Evolutionary conservation across 2,329 filamentous ascomycete genomes (phyloP).

Genomic region (Fusarium sp.): DNA sequence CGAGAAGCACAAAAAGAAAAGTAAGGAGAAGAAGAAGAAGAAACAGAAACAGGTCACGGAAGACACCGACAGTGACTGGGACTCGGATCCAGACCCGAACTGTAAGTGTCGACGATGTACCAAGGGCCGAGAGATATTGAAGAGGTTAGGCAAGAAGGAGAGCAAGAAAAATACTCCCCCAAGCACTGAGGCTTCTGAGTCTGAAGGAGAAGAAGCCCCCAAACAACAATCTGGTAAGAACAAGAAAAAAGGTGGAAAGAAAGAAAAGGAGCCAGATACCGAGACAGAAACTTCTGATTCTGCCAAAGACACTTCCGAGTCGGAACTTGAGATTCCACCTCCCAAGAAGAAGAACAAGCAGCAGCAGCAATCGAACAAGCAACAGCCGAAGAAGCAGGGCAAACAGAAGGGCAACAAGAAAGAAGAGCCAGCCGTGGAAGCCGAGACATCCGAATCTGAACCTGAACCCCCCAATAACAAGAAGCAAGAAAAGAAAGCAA

Average conservation of each 20-base stretch:
- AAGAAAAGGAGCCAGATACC: slow-evolving; percentile 36
- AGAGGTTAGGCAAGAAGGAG: slow-evolving; percentile 37
- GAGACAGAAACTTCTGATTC: slow-evolving; percentile 45
- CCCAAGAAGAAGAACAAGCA: slow-evolving; percentile 18
- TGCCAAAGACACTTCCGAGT: slow-evolving; percentile 34
- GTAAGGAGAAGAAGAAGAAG: slow-evolving; percentile 40
- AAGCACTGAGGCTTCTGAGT: slow-evolving; percentile 30
- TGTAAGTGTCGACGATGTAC: slow-evolving; percentile 46
- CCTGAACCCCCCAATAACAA: slow-evolving; percentile 31
- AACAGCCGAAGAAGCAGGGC: slow-evolving; percentile 33
- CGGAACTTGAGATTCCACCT: slow-evolving; percentile 25
- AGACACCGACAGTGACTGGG: slow-evolving; percentile 43
- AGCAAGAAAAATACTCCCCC: slow-evolving; percentile 15
- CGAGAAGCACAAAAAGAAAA: slow-evolving; percentile 19
- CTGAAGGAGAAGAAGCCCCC: slow-evolving; percentile 35
- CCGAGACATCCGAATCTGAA: slow-evolving; percentile 34
- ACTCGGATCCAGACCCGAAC: slow-evolving; percentile 51
- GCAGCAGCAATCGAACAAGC: slow-evolving; percentile 26
- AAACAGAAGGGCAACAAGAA: slow-evolving; percentile 30
- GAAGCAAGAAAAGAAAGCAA: slow-evolving; percentile 21
- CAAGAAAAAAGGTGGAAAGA: slow-evolving; percentile 38
- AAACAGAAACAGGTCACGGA: slow-evolving; percentile 26
- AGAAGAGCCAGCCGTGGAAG: slow-evolving; percentile 9
- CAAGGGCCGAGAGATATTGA: slow-evolving; percentile 38
- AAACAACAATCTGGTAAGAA: slow-evolving; percentile 37